Conservation (phyloP, 1,284 basidiomycete genomes). For the Rhodotorula mucilaginosa region DNA sequence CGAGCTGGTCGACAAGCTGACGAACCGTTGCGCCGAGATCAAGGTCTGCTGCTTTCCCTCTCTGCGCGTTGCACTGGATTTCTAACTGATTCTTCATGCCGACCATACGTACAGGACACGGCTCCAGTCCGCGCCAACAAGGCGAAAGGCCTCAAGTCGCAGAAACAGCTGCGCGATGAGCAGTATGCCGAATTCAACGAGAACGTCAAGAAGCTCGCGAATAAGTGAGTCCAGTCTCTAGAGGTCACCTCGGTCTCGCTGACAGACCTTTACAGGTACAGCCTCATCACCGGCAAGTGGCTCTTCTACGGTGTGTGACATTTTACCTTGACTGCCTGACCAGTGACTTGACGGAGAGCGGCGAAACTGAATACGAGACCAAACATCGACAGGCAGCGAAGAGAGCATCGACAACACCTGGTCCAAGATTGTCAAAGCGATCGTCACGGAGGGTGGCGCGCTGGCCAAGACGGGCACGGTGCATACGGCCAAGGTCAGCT, state of each 20-base stretch:
- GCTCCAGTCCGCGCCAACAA: constrained; percentile 38
- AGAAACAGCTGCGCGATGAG: constrained; percentile 32
- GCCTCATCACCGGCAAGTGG: constrained; percentile 39
- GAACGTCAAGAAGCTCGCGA: constrained; percentile 29
- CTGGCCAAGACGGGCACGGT: constrained; percentile 29
- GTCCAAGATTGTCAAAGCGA: constrained; percentile 38
- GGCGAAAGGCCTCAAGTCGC: constrained; percentile 20
- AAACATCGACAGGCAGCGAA: background rate
- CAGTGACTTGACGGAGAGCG: background rate
- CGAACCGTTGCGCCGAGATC: constrained; percentile 23
- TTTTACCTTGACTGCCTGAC: background rate
- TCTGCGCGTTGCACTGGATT: too few relatives aligned
- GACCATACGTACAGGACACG: constrained; percentile 5
- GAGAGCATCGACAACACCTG: constrained; percentile 34
- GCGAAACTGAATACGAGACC: too few relatives aligned
- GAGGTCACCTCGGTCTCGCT: too few relatives aligned
- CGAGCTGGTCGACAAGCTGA: constrained; percentile 16
- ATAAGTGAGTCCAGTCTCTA: constrained; percentile 7
- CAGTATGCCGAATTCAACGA: constrained; percentile 22
- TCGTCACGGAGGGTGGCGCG: constrained; percentile 32
- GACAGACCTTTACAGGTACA: background rate
- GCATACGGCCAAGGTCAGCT: constrained; percentile 27
- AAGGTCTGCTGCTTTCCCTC: constrained; percentile 7
- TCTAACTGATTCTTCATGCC: too few relatives aligned
- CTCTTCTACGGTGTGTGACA: constrained; percentile 29